Evolutionary conservation across 2,329 filamentous ascomycete genomes (phyloP).

Genomic region (Sarocladium strictum): DNA sequence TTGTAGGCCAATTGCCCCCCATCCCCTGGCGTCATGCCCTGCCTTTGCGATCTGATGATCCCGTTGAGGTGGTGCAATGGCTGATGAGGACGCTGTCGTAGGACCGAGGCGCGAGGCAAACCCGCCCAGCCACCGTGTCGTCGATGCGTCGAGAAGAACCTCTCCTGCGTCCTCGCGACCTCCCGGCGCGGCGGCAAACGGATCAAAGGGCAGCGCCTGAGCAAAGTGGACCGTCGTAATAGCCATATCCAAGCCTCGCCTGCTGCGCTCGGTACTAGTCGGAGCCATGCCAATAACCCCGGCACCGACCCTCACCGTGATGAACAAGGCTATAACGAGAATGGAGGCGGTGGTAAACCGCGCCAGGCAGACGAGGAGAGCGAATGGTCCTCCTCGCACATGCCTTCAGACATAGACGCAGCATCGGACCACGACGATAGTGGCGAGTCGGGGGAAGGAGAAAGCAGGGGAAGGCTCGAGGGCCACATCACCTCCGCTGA

Average conservation of each 20-base stretch:
- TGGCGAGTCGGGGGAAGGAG: constrained; percentile 13
- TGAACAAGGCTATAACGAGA: background rate
- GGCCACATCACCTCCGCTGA: constrained; percentile 34
- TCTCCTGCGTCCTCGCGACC: constrained; percentile 33
- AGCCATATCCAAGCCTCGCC: background rate
- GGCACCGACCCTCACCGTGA: background rate
- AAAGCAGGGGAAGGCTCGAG: constrained; percentile 21
- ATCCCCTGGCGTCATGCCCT: too few relatives aligned
- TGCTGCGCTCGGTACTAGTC: background rate
- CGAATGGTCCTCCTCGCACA: constrained; percentile 15
- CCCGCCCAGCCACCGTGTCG: constrained; percentile 31
- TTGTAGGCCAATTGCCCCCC: constrained; percentile 18
- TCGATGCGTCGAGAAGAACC: constrained; percentile 29
- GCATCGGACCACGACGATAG: constrained; percentile 12
- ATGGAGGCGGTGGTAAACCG: background rate
- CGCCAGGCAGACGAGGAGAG: constrained; percentile 10
- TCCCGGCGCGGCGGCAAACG: constrained; percentile 32
- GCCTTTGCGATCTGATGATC: too few relatives aligned
- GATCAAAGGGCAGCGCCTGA: constrained; percentile 18
- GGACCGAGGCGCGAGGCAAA: constrained; percentile 16
- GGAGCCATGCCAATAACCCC: background rate
- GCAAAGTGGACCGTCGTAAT: constrained; percentile 8
- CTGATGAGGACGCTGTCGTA: background rate
- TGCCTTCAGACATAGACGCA: constrained; percentile 13
- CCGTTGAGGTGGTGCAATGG: background rate